A percentile compares a stretch with the other conserved stretches of the same genome.
Conservation (phyloP, 2,329 filamentous ascomycete genomes). For the Fusarium lateritium region DNA sequence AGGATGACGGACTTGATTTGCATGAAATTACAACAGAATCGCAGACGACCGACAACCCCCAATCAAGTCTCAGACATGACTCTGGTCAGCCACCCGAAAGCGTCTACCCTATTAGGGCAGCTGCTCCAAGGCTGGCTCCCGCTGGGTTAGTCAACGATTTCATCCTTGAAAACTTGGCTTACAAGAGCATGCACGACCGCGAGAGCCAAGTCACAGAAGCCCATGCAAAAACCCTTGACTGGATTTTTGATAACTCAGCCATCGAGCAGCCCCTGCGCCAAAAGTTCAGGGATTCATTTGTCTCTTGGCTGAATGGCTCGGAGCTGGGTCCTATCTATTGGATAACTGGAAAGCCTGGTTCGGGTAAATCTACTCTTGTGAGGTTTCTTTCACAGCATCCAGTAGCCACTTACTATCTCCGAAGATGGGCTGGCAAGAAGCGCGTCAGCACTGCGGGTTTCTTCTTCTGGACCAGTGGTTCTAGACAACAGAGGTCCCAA, state of each 20-base stretch:
- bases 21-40: background rate
- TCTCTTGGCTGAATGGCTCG: background rate
- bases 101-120: background rate
- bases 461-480: conserved; percentile 63
- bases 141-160: conserved; percentile 50
- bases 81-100: background rate
- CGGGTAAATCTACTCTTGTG: conserved; percentile 64
- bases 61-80: background rate
- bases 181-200: conserved; percentile 53
- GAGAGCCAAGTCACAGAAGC: conserved; percentile 52
- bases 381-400: conserved; percentile 53
- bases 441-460: conserved; percentile 55
- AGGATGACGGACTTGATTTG: background rate
- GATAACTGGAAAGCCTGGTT: conserved; percentile 52
- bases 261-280: conserved; percentile 6
- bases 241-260: conserved; percentile 51
- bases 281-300: conserved; percentile 8
- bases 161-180: conserved; percentile 51
- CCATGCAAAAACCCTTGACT: conserved; percentile 54
- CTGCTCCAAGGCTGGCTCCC: conserved; percentile 22
- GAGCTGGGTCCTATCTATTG: conserved; percentile 7
- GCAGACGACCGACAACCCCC: background rate
- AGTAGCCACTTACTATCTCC: conserved; percentile 28
- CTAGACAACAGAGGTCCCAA: conserved; percentile 55
- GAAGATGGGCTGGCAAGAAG: conserved; percentile 48